phyloP scores from a whole-genome alignment of 2,329 filamentous ascomycete species.

The Byssochlamys sp. region DNA sequence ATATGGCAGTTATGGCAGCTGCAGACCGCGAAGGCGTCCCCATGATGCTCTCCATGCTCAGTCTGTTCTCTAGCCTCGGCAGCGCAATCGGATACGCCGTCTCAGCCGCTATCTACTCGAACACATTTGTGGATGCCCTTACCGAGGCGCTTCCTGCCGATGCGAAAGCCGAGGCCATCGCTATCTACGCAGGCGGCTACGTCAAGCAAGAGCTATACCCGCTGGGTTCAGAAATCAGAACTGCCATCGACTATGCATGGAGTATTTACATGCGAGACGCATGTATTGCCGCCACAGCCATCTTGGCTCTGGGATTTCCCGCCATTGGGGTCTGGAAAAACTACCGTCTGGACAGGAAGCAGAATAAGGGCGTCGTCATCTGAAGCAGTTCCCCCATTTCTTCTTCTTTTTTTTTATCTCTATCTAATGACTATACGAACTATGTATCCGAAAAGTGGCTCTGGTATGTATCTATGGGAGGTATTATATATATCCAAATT shows the following conservation, averaged over 20 bases:
- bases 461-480: background rate
- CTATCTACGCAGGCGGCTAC: conserved; percentile 18
- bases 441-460: background rate
- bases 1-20: conserved; percentile 46
- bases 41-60: conserved; percentile 15
- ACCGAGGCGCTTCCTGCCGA: conserved; percentile 8
- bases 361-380: conserved; percentile 16
- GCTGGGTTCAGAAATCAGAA: conserved; percentile 14
- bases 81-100: conserved; percentile 9
- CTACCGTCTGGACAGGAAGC: conserved; percentile 19
- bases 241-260: conserved; percentile 23
- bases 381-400: background rate
- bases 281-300: conserved; percentile 16
- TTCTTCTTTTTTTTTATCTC: background rate
- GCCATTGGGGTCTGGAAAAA: conserved; percentile 19
- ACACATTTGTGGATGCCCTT: conserved; percentile 10
- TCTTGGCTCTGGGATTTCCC: conserved; percentile 17
- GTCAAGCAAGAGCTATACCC: conserved; percentile 19
- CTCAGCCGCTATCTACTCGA: conserved; percentile 10
- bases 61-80: conserved; percentile 13
- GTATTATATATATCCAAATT: background rate
- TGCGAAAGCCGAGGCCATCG: conserved; percentile 10
- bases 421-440: background rate
- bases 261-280: conserved; percentile 20
- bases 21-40: conserved; percentile 43